These are phyloP conservation scores for Arthroderma sp. DNA, from an alignment of 2,329 filamentous ascomycete genomes.

Conservation along the genomic window DNA sequence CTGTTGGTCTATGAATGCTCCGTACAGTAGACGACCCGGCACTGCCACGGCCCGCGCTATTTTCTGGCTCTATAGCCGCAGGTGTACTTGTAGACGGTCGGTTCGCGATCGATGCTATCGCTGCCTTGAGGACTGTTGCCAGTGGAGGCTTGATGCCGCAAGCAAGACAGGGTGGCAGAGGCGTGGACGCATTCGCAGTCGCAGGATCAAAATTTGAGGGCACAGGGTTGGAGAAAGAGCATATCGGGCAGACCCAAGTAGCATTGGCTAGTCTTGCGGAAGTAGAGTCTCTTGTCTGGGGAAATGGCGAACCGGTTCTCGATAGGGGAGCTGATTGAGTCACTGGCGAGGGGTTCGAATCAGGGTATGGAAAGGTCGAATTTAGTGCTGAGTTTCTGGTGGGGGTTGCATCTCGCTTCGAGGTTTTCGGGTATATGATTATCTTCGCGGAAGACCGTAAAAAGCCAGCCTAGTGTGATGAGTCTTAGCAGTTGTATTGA, in stretches of 20 bases:
- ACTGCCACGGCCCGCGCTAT: too few relatives aligned
- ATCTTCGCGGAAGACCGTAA: conserved; percentile 91
- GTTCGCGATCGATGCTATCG: conserved; percentile 58
- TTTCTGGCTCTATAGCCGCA: not conserved
- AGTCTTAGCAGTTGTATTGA: not conserved
- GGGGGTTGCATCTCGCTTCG: conserved; percentile 45
- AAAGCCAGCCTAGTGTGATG: conserved; percentile 57
- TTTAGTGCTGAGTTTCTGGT: too few relatives aligned
- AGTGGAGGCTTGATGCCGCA: conserved; percentile 89
- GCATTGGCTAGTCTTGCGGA: conserved; percentile 38
- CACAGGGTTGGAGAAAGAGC: conserved; percentile 84
- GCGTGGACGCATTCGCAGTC: conserved; percentile 64
- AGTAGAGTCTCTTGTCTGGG: conserved; percentile 18
- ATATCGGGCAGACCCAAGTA: conserved; percentile 94
- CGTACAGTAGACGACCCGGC: too few relatives aligned
- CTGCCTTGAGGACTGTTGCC: conserved; percentile 70
- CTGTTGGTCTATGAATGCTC: not conserved
- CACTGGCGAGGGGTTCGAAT: conserved; percentile 17
- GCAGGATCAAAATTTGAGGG: conserved; percentile 86
- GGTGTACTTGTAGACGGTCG: conserved; percentile 15
- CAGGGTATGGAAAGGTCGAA: too few relatives aligned
- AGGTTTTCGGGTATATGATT: conserved; percentile 70
- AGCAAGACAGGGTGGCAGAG: conserved; percentile 72
- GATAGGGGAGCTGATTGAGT: conserved; percentile 21
- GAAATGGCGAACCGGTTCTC: conserved; percentile 19